These are phyloP conservation scores for Tympanopsis confertula DNA, from an alignment of 2,329 filamentous ascomycete species.

Conservation along the genomic window DNA sequence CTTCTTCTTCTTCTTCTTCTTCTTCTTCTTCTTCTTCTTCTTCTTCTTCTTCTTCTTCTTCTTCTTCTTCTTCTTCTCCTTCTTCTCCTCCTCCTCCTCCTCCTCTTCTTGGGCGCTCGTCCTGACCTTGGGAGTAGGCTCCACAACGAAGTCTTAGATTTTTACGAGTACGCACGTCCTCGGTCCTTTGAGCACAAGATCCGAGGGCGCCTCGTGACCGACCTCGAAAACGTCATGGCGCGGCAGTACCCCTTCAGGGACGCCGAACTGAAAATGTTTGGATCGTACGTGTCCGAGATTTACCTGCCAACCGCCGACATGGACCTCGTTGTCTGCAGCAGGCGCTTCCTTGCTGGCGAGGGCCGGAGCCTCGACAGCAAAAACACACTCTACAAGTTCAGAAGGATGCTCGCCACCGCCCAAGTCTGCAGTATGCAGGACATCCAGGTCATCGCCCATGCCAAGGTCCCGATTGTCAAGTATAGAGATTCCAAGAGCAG, in stretches of 20 bases:
- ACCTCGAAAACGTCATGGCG: background rate
- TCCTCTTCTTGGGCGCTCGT: background rate
- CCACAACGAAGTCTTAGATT: background rate
- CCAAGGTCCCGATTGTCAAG: slow-evolving; percentile 86
- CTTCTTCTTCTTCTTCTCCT: background rate
- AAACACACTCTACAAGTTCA: slow-evolving; percentile 49
- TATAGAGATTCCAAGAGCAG: slow-evolving; percentile 69
- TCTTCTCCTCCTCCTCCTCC: background rate
- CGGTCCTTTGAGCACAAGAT: background rate
- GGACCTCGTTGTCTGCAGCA: slow-evolving; percentile 73
- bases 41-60: no score
- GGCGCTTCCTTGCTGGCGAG: slow-evolving; percentile 41
- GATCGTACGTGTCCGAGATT: slow-evolving; percentile 10
- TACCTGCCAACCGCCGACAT: slow-evolving; percentile 78
- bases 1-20: no score
- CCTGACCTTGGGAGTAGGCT: background rate
- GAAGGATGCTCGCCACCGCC: slow-evolving; percentile 40
- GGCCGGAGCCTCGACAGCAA: slow-evolving; percentile 35
- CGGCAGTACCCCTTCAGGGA: background rate
- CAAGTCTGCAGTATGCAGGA: slow-evolving; percentile 44
- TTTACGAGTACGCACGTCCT: background rate
- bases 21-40: no score
- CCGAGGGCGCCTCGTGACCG: background rate
- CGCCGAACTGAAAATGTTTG: background rate
- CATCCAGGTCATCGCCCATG: slow-evolving; percentile 58